Conservation (phyloP, 129 eudicot genomes). For the Flaveria linearis region DNA sequence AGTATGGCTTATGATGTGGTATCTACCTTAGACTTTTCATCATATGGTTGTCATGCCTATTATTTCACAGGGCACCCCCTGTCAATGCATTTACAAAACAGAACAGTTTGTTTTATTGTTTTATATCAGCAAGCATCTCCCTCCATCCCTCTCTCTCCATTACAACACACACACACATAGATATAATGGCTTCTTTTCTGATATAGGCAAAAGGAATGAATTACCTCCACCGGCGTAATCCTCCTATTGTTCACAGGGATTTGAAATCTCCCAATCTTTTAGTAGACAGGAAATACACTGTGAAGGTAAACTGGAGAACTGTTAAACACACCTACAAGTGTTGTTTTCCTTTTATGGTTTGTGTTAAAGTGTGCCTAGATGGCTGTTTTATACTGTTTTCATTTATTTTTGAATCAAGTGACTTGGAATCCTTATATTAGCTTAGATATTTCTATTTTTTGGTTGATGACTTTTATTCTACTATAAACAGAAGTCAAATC, state of each 20-base stretch:
- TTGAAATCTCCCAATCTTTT: constrained; percentile 83
- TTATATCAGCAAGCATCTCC: not conserved
- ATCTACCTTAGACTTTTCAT: constrained; percentile 23
- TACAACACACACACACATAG: not conserved
- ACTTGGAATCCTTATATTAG: not conserved
- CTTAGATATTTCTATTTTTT: not conserved
- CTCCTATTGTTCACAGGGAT: constrained; percentile 91
- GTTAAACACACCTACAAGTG: not conserved
- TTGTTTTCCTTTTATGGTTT: not conserved
- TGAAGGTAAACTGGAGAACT: constrained; percentile 55
- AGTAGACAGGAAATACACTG: constrained; percentile 81
- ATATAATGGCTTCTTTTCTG: constrained; percentile 4
- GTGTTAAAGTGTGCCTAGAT: constrained; percentile 5
- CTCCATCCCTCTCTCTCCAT: not conserved
- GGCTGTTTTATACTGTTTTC: not conserved
- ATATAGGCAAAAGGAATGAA: constrained; percentile 90
- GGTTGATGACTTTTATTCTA: not conserved
- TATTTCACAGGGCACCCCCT: constrained; percentile 3
- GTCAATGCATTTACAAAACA: not conserved
- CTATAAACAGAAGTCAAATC: not conserved
- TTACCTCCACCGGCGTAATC: constrained; percentile 80
- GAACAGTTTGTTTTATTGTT: not conserved
- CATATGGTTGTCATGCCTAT: not conserved
- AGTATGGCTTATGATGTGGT: constrained; percentile 96
- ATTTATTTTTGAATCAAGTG: not conserved